Evolutionary conservation across 1,284 basidiomycete species (phyloP).

Genomic region (Thelephora terrestris): DNA sequence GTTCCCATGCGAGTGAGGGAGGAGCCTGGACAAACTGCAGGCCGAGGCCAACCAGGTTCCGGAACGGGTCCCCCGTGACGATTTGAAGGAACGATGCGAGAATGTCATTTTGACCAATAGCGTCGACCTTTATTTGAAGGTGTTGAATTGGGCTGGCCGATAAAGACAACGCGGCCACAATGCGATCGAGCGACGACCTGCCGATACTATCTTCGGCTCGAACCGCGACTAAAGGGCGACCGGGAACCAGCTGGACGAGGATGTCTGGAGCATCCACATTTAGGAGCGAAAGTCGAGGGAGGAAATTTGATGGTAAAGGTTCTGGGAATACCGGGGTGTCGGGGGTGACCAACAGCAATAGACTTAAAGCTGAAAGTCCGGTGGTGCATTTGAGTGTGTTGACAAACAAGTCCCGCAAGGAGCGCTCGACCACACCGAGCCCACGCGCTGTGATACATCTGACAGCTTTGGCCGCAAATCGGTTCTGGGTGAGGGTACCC

Average conservation of each 20-base stretch:
- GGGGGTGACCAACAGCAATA: slow-evolving; percentile 1
- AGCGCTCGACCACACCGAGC: background rate
- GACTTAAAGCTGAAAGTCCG: slow-evolving; percentile 2
- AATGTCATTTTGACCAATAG: background rate
- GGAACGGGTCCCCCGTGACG: background rate
- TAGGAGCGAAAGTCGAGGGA: slow-evolving; percentile 7
- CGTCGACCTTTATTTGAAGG: slow-evolving; percentile 4
- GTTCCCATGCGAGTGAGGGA: slow-evolving; percentile 3
- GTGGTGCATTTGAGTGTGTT: background rate
- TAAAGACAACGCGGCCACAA: slow-evolving; percentile 1
- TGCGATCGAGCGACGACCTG: background rate
- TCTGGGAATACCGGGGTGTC: slow-evolving; percentile 1
- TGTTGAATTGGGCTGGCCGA: slow-evolving; percentile 2
- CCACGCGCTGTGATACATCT: slow-evolving; percentile 2
- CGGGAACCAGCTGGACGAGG: background rate
- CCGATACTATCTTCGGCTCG: slow-evolving; percentile 3
- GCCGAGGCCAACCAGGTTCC: background rate
- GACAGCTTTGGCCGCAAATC: slow-evolving; percentile 2
- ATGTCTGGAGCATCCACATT: slow-evolving; percentile 4
- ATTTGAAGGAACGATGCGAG: slow-evolving; percentile 1
- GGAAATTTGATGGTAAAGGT: background rate
- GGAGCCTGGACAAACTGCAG: slow-evolving; percentile 6
- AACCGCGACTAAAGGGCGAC: slow-evolving; percentile 3
- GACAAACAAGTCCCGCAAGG: background rate
- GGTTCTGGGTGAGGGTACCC: background rate